phyloP scores from a whole-genome alignment of 202 grass and related monocot species.

The Eragrostis tef region DNA sequence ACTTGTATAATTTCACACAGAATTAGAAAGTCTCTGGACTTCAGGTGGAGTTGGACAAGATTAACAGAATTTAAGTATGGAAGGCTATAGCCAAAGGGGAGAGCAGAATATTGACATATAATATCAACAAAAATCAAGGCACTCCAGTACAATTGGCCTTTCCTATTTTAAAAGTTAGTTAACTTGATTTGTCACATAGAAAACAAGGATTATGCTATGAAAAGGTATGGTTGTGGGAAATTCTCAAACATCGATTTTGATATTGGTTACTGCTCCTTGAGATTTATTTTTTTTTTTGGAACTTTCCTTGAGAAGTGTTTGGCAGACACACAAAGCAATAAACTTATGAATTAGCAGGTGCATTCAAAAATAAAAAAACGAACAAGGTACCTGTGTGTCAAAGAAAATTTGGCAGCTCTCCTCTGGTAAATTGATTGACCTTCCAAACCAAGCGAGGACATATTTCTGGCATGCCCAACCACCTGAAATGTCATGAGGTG shows the following conservation, averaged over 20 bases:
- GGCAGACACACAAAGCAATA: not conserved
- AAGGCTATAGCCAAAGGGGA: slow-evolving; percentile 17
- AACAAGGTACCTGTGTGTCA: slow-evolving; percentile 51
- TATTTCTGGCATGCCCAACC: slow-evolving; percentile 63
- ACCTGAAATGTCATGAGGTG: slow-evolving; percentile 54
- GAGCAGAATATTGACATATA: slow-evolving; percentile 14
- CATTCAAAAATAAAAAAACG: slow-evolving; percentile 42
- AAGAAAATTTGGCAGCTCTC: slow-evolving; percentile 72
- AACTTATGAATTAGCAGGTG: slow-evolving; percentile 14
- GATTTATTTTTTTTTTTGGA: too few species aligned
- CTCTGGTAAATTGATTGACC: slow-evolving; percentile 75
- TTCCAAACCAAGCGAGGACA: slow-evolving; percentile 80
- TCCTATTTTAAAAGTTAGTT: slow-evolving; percentile 27
- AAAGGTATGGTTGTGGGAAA: slow-evolving; percentile 18
- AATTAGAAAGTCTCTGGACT: not conserved
- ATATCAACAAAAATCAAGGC: slow-evolving; percentile 22
- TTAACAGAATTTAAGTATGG: slow-evolving; percentile 11
- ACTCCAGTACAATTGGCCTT: slow-evolving; percentile 10
- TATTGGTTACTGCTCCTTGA: slow-evolving; percentile 3
- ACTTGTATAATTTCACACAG: slow-evolving; percentile 4
- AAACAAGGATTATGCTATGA: slow-evolving; percentile 5
- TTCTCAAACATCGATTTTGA: slow-evolving; percentile 11
- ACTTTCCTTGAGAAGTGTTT: slow-evolving; percentile 29
- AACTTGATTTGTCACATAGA: slow-evolving; percentile 13
- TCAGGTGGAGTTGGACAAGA: not conserved